Conservation (phyloP, 83 land plant genomes). For the Picea engelmannii region DNA sequence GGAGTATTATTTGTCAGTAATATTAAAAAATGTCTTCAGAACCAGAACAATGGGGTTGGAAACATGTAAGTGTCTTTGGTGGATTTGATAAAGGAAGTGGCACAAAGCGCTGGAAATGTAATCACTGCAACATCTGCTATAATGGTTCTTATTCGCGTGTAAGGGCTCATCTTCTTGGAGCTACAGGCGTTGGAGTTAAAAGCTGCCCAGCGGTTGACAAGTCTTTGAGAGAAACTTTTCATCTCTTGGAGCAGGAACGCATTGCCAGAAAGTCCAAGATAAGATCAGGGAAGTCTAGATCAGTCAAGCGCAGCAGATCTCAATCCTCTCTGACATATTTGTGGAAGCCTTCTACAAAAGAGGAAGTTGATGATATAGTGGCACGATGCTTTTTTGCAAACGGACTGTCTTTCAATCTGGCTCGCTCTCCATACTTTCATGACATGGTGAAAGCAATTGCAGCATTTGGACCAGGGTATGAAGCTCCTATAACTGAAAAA, state of each 20-base stretch:
- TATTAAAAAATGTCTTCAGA: too few species aligned
- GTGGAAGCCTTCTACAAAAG: background rate
- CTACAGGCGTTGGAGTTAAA: background rate
- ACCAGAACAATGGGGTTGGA: too few species aligned
- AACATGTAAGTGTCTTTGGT: conserved; percentile 14
- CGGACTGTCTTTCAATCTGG: background rate
- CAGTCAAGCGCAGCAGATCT: background rate
- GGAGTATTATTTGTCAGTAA: too few species aligned
- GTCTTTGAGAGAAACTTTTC: background rate
- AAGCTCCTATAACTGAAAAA: conserved; percentile 1
- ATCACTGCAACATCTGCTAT: background rate
- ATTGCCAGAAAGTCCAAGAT: background rate
- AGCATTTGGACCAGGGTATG: conserved; percentile 4
- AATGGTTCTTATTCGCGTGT: too few species aligned
- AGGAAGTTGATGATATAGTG: too few species aligned
- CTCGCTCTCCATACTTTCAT: background rate
- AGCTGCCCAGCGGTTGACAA: background rate
- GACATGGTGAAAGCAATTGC: conserved; percentile 3
- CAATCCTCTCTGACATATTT: conserved; percentile 4
- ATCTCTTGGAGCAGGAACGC: background rate
- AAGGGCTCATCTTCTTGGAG: background rate
- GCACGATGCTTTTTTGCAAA: too few species aligned
- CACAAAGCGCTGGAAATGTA: conserved; percentile 27
- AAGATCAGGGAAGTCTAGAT: background rate
- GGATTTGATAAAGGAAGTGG: conserved; percentile 28